Base-by-base conservation (phyloP, 345 rosid species). In the Alliaria petiolata region DNA sequence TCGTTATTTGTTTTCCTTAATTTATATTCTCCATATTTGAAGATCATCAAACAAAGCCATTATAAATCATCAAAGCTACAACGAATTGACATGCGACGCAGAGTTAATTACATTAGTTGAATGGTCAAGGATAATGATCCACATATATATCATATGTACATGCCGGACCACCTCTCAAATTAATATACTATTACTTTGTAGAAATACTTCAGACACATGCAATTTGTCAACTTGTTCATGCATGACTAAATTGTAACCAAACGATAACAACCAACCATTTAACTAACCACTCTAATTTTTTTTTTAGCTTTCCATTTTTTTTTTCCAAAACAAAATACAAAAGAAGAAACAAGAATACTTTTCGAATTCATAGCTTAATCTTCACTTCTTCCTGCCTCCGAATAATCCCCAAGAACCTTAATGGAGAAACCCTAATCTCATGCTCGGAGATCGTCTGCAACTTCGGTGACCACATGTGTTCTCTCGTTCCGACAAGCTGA, bases 381-480 rank as follows among this genome's bases (percentile, higher is more conserved):
- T 16, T 76, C 6, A 63, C 70, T 79, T 62, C 70, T 78, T 81
- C 51, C 72, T 85, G 77, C 57, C 78, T 88, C 85, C 89, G 62
- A 71, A 77, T 78, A 78, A 86, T 67, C 57, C 89, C 84, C 26
- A 87, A 59, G 36, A 87, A 79, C 54, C 82, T 76, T 67, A 85
- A 72, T 30, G 98, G 93, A 22, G 91, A 87, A 84, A 74, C 81
- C 85, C 96, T 84, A 72, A 73, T 75, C 58, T 85, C 88, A 40
- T 76, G 30, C 84, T 93, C 97, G 0, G 90, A 80, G 47, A 93
- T 90, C 8, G 98, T 87, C 75, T 93, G 89, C 45, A 90, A 84
- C 64, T 85, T 87, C 0, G 98, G 97, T 45, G 96, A 93, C 98
- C 97, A 90, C 7, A 85, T 44, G 45, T 93, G 87, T 25, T 79